Evolutionary conservation across 495 filamentous ascomycete species (phyloP).

Genomic region (Neurospora sp.): DNA sequence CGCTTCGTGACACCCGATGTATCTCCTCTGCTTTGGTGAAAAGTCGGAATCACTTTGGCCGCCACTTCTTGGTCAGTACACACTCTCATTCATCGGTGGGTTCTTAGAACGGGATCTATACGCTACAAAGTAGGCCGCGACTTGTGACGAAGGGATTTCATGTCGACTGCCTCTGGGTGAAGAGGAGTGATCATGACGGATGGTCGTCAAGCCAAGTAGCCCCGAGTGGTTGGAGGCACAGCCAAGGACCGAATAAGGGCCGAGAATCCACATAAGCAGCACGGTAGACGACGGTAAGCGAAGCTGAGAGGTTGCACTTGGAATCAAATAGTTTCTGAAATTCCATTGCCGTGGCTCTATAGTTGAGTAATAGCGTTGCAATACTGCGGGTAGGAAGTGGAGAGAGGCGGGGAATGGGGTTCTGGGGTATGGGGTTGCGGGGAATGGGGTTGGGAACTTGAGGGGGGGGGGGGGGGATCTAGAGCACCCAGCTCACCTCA

Average conservation of each 20-base stretch:
- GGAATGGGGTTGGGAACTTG: neutral
- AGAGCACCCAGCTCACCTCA: too few relatives aligned
- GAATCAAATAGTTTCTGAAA: neutral
- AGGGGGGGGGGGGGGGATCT: too few relatives aligned
- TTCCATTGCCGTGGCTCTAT: neutral
- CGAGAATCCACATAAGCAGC: neutral
- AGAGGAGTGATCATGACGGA: neutral
- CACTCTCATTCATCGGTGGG: neutral
- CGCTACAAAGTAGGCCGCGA: too few relatives aligned
- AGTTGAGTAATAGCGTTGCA: neutral
- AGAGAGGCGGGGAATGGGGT: neutral
- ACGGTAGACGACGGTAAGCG: neutral
- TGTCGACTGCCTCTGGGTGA: neutral
- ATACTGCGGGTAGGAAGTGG: neutral
- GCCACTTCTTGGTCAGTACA: too few relatives aligned
- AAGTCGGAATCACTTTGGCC: too few relatives aligned
- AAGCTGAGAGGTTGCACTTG: neutral
- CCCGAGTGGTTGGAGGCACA: neutral
- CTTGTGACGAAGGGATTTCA: too few relatives aligned
- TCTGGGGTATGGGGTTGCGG: neutral
- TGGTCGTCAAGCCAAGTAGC: neutral
- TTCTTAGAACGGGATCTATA: neutral
- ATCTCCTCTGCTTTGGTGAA: neutral
- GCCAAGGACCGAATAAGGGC: neutral
- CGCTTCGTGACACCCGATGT: neutral